Base-by-base conservation (phyloP, 176 grass and related monocot genomes). In the Cymbopogon citratus region DNA sequence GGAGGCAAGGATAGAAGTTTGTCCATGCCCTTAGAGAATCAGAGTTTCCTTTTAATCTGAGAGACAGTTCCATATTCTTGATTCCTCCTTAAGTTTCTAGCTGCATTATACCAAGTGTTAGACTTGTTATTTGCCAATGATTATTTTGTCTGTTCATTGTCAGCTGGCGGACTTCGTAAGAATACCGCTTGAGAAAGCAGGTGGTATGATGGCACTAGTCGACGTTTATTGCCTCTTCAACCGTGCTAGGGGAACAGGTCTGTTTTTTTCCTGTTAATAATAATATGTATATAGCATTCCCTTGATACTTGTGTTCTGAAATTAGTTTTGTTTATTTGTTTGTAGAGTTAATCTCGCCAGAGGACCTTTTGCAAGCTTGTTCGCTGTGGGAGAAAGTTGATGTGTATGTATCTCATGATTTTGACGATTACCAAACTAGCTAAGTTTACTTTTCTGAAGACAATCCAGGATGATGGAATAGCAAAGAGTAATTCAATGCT, bases 331-430 rank as follows among this genome's bases (percentile, higher is more conserved):
- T 88, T 63, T 21, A 31, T 80, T 76, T 82, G 40, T 76, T 64
- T 89, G 28, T 87, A 99, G 97, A 93, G 78, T 76, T 99, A 79
- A 99, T 99, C 76, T 99, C 97, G 71, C 97, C 93, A 23, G 97
- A 99, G 80, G 97, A 99, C 69, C 92, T 99, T 91, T 83, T 99
- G 83, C 97, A 99, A 90, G 97, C 97, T 0, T 99, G 96, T 69
- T 87, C 85, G 36, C 57, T 99, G 36, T 99, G 97, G 97, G 91
- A 99, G 83, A 99, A 99, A 99, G 93, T 99, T 90, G 97, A 95
- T 74, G 97, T 99, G 97, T 99, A 99, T 67, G 92, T 88, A 90
- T 77, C 75, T 21, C 74, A 16, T 76, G 60, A 79, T 81, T 66
- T 83, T 71, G 66, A 85, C 86, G 59, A 75, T 65, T 73, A 79